Base-by-base conservation (phyloP, 257 asterid genomes). In the Nicotiana sylvestris region DNA sequence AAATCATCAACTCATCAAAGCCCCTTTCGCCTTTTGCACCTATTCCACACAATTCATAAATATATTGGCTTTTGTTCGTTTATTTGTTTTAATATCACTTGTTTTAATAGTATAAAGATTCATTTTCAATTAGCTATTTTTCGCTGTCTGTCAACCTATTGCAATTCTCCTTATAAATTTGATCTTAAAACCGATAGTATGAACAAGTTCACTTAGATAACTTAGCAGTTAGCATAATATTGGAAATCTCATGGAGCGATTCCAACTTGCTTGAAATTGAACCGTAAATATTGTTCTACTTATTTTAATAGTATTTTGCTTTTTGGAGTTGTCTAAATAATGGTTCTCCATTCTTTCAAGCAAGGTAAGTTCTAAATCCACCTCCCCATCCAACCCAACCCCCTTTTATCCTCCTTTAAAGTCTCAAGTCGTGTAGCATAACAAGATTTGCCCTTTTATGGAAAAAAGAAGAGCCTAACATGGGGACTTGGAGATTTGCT, bases 361-460 rank as follows among this genome's bases (percentile, higher is more conserved):
- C 53, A 74, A 74, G 60, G 80, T 49, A 68, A 68, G 21, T 43
- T 33, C 18, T 12, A 53, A 53, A 12, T 15, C 58, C 49, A 68
- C 25, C 9, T 32, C 2, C 57, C 58, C 58, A 74, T 30, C 80
- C 37, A 25, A 29, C 58, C 35, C 80, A 39, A 56, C 27, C 5
- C 80, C 60, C 30, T 27, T 21, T 49, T 51, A 37, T 21, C 62
- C n/a, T 49, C 56, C 53, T 56, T 74, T 74, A 74, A 66, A 43
- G 51, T 74, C 80, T 74, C 62, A 21, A 39, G 80, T 74, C 56
- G 80, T 46, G 21, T 74, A 74, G 80, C 80, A 46, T 74, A 74
- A 74, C 80, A 74, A 43, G 32, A 74, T 74, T 46, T 74, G 53
- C 62, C 80, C 62, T 46, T 74, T 46, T 74, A 74, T 74, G 57